These are phyloP conservation scores for Pichia cactophila DNA, from an alignment of 1,139 yeast genomes.

Conservation along the genomic window DNA sequence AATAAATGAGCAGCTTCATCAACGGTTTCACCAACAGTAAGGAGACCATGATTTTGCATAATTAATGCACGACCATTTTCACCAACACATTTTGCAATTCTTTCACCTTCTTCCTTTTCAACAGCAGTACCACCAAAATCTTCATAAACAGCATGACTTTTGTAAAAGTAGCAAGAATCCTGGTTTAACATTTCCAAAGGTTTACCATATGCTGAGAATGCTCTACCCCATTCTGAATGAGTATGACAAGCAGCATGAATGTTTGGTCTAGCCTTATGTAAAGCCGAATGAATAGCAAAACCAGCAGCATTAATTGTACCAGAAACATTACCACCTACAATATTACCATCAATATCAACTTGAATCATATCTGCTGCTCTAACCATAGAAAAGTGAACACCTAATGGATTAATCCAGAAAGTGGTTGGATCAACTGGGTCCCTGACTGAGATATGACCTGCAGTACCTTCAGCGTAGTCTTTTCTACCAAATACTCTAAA, in stretches of 20 bases:
- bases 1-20: conserved; percentile 79
- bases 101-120: conserved; percentile 62
- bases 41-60: conserved; percentile 69
- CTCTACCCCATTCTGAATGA: conserved; percentile 68
- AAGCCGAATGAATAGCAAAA: conserved; percentile 68
- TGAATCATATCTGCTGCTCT: conserved; percentile 71
- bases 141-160: conserved; percentile 54
- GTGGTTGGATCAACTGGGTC: conserved; percentile 68
- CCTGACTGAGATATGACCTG: conserved; percentile 75
- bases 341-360: conserved; percentile 61
- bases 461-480: conserved; percentile 68
- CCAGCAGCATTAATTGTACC: conserved; percentile 72
- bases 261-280: conserved; percentile 73
- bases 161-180: conserved; percentile 64
- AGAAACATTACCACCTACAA: conserved; percentile 34
- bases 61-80: conserved; percentile 53
- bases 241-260: conserved; percentile 79
- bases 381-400: conserved; percentile 61
- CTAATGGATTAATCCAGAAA: conserved; percentile 77
- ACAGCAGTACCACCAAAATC: conserved; percentile 79
- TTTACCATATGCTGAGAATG: conserved; percentile 64
- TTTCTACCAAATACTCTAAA: conserved; percentile 70
- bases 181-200: conserved; percentile 75
- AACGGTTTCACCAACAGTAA: conserved; percentile 70
- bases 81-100: conserved; percentile 62